phyloP scores from a whole-genome alignment of 2,329 filamentous ascomycete genomes.

The Knufia fluminis region DNA sequence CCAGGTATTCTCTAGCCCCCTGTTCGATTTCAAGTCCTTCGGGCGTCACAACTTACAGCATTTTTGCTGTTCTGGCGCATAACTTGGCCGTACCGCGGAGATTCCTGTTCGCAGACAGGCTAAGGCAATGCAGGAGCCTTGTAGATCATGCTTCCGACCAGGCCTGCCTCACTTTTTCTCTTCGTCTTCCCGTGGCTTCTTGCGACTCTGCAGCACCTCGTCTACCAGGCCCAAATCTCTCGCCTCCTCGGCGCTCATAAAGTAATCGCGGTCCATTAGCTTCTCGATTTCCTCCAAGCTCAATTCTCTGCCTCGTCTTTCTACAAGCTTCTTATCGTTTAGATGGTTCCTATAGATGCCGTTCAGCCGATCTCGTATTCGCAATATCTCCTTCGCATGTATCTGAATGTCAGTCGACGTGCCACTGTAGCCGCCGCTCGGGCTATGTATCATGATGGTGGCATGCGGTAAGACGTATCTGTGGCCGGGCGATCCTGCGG shows the following conservation, averaged over 20 bases:
- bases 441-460: slow-evolving; percentile 93
- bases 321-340: slow-evolving; percentile 19
- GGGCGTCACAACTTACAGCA: too few species aligned
- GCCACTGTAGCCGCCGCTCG: slow-evolving; percentile 63
- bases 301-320: slow-evolving; percentile 42
- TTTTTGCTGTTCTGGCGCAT: too few species aligned
- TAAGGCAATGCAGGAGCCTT: too few species aligned
- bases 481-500: slow-evolving; percentile 77
- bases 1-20: too few species aligned
- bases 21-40: too few species aligned
- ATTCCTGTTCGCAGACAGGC: too few species aligned
- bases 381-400: slow-evolving; percentile 91
- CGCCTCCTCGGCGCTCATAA: slow-evolving; percentile 81
- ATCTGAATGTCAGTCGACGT: slow-evolving; percentile 80
- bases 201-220: slow-evolving; percentile 61
- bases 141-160: too few species aligned
- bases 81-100: too few species aligned
- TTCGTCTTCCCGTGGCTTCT: slow-evolving; percentile 12
- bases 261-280: slow-evolving; percentile 95
- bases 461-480: slow-evolving; percentile 86
- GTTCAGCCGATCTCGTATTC: slow-evolving; percentile 77
- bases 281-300: slow-evolving; percentile 76
- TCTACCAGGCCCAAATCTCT: slow-evolving; percentile 86
- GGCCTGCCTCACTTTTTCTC: slow-evolving; percentile 1
- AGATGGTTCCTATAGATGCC: slow-evolving; percentile 81